Conservation (phyloP, 805 yeast genomes). For the Citeromyces nyonsensis region DNA sequence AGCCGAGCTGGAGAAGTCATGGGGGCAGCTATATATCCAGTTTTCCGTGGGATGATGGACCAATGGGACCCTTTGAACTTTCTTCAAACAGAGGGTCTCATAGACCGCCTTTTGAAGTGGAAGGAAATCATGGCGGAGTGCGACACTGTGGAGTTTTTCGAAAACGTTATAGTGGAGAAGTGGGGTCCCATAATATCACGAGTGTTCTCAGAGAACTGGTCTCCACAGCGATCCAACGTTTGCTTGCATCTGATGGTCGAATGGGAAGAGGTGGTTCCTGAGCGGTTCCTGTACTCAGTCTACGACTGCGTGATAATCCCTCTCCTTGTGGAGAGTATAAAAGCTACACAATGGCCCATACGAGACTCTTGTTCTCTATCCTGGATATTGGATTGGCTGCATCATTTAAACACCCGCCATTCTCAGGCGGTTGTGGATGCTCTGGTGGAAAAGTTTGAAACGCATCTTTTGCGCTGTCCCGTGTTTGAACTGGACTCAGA, state of each 20-base stretch:
- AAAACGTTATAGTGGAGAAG: slow-evolving; percentile 15
- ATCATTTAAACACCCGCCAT: slow-evolving; percentile 3
- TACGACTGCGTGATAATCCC: slow-evolving; percentile 18
- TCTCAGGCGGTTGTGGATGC: background rate
- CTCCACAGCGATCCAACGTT: slow-evolving; percentile 18
- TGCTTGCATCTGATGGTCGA: slow-evolving; percentile 21
- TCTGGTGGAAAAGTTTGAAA: background rate
- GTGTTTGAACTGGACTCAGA: no score
- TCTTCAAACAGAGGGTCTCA: slow-evolving; percentile 10
- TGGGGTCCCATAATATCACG: slow-evolving; percentile 19
- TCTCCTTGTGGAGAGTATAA: slow-evolving; percentile 16
- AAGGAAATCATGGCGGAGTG: slow-evolving; percentile 3
- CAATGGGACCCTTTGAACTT: slow-evolving; percentile 22
- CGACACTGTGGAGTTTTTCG: slow-evolving; percentile 12
- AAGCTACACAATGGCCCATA: slow-evolving; percentile 16
- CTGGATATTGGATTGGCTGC: slow-evolving; percentile 14
- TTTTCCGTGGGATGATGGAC: slow-evolving; percentile 7
- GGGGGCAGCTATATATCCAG: slow-evolving; percentile 9
- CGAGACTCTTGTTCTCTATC: background rate
- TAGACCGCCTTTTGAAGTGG: slow-evolving; percentile 15
- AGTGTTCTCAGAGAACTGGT: slow-evolving; percentile 18
- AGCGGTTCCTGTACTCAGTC: slow-evolving; percentile 11
- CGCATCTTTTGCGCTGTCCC: no score
- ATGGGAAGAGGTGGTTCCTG: slow-evolving; percentile 22
- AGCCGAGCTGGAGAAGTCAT: slow-evolving; percentile 5